Evolutionary conservation across 2,329 filamentous ascomycete genomes (phyloP), one percentile per base, ranked within the genome.

Genomic region (Stagonosporopsis rhizophila): DNA sequence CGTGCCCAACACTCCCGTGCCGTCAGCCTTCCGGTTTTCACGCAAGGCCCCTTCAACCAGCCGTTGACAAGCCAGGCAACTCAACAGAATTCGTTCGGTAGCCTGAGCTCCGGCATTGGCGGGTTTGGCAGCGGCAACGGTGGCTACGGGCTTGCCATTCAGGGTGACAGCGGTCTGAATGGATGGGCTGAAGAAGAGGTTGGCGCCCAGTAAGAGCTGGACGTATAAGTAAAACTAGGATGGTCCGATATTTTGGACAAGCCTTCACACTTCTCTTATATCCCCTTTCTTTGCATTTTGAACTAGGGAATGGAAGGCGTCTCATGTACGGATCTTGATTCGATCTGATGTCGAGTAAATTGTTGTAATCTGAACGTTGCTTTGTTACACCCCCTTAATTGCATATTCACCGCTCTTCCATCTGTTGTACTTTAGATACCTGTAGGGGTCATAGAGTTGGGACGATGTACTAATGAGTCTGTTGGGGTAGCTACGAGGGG

Each of bases 1-100:
- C 82, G 84, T 54, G 82, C 83, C 39, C 83, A 84, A 61, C 87
- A 89, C 71, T 94, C 87, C 70, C 89, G 95, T 34, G 92, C 95
- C 30, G 92, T 97, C 57, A 96, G 92, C 74, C 81, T 99, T 70
- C 95, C 95, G 1, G 86, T 85, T 6, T 88, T 88, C 73, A 85
- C 84, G 2, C 84, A 87, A 61, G 84, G 85, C 40, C 79, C 82
- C 12, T 84, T 85, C 66, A 80, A 79, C 11, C 75, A 78, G 62
- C 69, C 75, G 2, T 64, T 73, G 38, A 76, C 73, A 32, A 70
- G 70, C 14, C 75, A 77, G 60, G 70, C 66, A 15, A 66, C 70
- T 2, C 73, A 76, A 53, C 77, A 78, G 41, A 74, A 76, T 61
- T 84, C 82, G 52, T 86, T 86, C 64, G 84, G 82, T 11, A 84